Evolutionary conservation across 2,329 filamentous ascomycete genomes (phyloP), one percentile per base, ranked within the genome.

Genomic region (Hypoxylon sp.): DNA sequence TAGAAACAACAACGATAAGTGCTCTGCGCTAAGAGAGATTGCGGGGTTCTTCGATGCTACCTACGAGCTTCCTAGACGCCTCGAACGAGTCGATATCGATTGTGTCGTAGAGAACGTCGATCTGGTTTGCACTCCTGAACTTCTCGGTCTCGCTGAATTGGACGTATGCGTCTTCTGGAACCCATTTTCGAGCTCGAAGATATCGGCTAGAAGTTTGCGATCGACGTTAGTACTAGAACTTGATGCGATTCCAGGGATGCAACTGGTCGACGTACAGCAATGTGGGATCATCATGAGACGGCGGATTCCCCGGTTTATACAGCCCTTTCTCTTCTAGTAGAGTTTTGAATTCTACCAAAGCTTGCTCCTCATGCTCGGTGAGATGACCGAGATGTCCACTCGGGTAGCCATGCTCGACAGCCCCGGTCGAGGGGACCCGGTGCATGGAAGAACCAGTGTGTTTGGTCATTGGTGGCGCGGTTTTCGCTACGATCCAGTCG

Each of bases 131-230:
- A 72, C 87, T 87, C 67, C 94, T 89, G 93, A 94, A 98, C 64
- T 92, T 88, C 80, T 97, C 93, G 0, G 94, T 97, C 60, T 94
- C 92, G 75, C 90, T 90, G 82, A 97, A 97, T 81, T 98, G 94
- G 65, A 83, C 86, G 77, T 90, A 90, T 11, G 94, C 94, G 72
- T 95, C 93, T 72, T 89, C 81, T 9, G 93, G 87, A 28, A 91
- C 82, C 84, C 95, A 98, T 79, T 90, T 91, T 62, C 94, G 89
- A 34, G 94, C 94, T 74, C 94, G 91, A 55, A 98, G 85, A 79
- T 91, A 98, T 66, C 94, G 93, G 68, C 93, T 96, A n/a, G 13
- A 41, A 17, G 25, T 55, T 43, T 21, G 41, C 52, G 43, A 66
- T 23, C 34, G 28, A 48, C 49, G 62, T 71, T 57, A 67, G 67